Evolutionary conservation across 306 rosid species (phyloP), one percentile per base, ranked within the genome.

Genomic region (Cucurbita pepo): DNA sequence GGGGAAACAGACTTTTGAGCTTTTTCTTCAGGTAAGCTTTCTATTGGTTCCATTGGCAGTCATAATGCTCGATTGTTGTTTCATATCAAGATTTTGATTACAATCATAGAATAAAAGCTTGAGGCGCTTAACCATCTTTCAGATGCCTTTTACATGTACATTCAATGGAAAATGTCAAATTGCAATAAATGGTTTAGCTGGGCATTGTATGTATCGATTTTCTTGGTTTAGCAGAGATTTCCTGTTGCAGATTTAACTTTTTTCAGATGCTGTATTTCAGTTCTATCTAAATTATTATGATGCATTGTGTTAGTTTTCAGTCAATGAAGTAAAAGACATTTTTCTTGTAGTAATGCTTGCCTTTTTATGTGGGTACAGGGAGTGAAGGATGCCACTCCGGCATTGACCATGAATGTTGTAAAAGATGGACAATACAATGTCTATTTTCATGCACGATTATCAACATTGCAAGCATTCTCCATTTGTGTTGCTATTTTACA

Each of bases 401-500:
- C 96, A 48, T 83, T 95, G 77, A 79, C 89, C 81, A 83, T 95
- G 96, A 80, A 57, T 19, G 43, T 73, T 69, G 76, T 88, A 10
- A 87, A 95, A 82, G 97, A 85, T 70, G 95, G 99, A 73, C 85
- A 82, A 34, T 95, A 87, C 81, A 72, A 88, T 8, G 92, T 95
- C 64, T 91, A 89, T 86, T 95, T 95, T 79, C 99, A 91, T 72
- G 99, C 96, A 7, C 88, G 81, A 21, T 79, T 95, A 76, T 91
- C 96, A 18, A 77, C 97, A 13, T 65, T 95, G 52, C 99, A 91
- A 84, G 95, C 99, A 56, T 95, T 95, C 88, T 88, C 97, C 62
- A 85, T 86, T 25, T 88, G 96, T 75, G 87, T 95, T 75, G 86
- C 99, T 51, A 79, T 91, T 81, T 80, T 91, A 78, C 97, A 91